Base-by-base conservation (phyloP, 2,329 filamentous ascomycete species). In the Cyclaneusma minus region DNA sequence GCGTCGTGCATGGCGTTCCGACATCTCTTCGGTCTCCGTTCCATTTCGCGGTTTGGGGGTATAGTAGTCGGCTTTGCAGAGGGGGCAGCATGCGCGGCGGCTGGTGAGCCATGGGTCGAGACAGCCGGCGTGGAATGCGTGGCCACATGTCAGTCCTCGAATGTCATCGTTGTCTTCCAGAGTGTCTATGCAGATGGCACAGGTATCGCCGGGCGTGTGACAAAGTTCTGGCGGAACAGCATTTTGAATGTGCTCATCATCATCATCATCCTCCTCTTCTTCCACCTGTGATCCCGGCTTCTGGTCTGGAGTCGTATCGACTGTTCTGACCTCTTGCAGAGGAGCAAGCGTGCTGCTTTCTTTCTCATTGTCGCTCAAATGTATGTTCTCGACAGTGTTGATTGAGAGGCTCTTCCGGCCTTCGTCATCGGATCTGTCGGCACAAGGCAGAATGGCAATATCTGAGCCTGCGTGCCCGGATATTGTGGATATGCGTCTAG, bases 11-110 rank as follows among this genome's bases (percentile, higher is more conserved):
- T 39, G 16, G 16, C 44, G 41, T 20, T 46, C 43, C 11, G 13
- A 6, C 13, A 35, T 22, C 13, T 42, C 40, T 4, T 36, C 38
- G 8, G 36, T 27, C 27, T 45, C 44, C 15, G 40, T 41, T 27
- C 48, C 45, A 3, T 79, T 62, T 10, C 83, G 78, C 26, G 84
- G 82, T 54, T 95, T 95, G 0, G 89, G 87, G 3, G 83, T 76
- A 50, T 92, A 95, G 51, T 95, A 98, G 47, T 98, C 89, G 21
- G 87, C 82, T 56, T 98, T 98, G 62, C 89, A 98, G 5, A 98
- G 72, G 5, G 89, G 89, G 49, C 89, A 98, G 58, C 87, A 95
- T 14, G 89, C 89, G 38, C 87, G 76, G 35, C 89, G 72, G 45
- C 80, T 85, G 7, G 89, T 98, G 36, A 98, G 58, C 89, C 89